phyloP scores from a whole-genome alignment of 2,329 filamentous ascomycete genomes.

The Botrytis byssoidea region DNA sequence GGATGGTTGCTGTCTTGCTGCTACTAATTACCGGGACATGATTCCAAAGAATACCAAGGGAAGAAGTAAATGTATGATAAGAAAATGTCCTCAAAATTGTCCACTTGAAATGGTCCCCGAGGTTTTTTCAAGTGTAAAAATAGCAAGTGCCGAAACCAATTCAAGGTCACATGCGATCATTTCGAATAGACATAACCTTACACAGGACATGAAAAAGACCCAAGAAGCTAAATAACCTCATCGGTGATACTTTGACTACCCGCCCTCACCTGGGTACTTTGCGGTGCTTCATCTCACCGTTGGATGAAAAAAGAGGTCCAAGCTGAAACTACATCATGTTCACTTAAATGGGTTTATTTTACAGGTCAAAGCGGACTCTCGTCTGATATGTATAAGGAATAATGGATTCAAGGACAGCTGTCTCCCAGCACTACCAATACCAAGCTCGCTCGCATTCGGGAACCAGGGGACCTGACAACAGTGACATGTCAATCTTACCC shows the following conservation, averaged over 20 bases:
- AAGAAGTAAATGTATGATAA: neutral
- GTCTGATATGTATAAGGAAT: neutral
- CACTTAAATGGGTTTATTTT: neutral
- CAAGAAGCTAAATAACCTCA: neutral
- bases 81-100: neutral
- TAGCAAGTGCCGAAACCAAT: neutral
- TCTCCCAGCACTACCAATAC: neutral
- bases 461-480: neutral
- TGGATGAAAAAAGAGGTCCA: neutral
- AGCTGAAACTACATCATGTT: conserved; percentile 6
- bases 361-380: neutral
- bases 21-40: neutral
- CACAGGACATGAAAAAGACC: neutral
- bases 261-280: neutral
- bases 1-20: neutral
- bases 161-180: neutral
- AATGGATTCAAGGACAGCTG: neutral
- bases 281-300: conserved; percentile 15
- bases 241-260: neutral
- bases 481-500: neutral
- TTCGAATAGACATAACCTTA: too few relatives aligned
- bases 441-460: neutral
- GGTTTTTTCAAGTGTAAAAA: neutral
- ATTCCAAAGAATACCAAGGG: neutral
- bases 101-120: neutral